Evolutionary conservation across 2,329 filamentous ascomycete genomes (phyloP), one percentile per base, ranked within the genome.

Genomic region (Diaporthe destruens): DNA sequence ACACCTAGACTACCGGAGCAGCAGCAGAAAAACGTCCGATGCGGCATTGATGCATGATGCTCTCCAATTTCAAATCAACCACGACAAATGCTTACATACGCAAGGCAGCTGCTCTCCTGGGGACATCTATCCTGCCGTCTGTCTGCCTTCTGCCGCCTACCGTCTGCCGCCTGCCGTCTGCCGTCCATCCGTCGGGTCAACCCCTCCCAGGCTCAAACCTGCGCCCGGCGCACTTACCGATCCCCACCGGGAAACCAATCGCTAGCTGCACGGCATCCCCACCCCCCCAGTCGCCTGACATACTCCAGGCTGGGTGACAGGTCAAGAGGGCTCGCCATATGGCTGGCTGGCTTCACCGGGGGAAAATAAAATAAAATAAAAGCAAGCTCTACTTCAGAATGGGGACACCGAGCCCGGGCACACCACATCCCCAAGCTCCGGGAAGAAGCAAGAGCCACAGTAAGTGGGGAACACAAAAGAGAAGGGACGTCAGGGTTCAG

Each of bases 11-110:
- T 3, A 5, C 29, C 16, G 61, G 12, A 39, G 16, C 44, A 51
- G 18, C 59, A 66, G 29, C n/a, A 66, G 20, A 66, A 66, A 66
- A 66, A 39, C 29, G 47, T 47, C 61, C 61, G 61, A 59, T 29
- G 20, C 42, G 59, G 72, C 70, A 72, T 74, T 65, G 53, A 74
- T 74, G 72, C 72, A 74, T 74, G 65, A 74, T 69, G 29, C 61
- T 72, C 53, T 63, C 70, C 69, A 72, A 74, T 72, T 65, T 72
- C 70, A 66, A 42, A 68, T 29, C 39, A 29, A 53, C 42, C 54
- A 59, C 54, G 47, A 51, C 42, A 39, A 51, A 59, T 59, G 54
- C 53, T 57, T 53, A 66, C 61, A 66, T 66, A 66, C 61, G 9
- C 61, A 32, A 39, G 32, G 18, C 32, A 53, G 61, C 61, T 39